phyloP scores from a whole-genome alignment of 192 early-diverging fungal species.

The Rhizoclosmatium sp. region DNA sequence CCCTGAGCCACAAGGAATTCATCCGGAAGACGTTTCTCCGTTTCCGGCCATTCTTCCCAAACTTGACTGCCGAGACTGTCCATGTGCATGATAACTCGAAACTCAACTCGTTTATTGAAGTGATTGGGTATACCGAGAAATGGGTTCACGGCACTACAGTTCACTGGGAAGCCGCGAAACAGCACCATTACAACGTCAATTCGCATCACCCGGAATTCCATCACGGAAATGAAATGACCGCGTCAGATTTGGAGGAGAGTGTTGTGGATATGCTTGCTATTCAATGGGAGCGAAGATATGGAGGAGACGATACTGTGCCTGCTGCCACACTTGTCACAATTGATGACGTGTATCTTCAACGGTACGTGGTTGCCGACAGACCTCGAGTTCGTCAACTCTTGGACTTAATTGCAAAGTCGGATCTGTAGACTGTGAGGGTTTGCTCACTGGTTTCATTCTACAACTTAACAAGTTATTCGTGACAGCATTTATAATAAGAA shows the following conservation, averaged over 20 bases:
- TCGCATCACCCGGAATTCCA: constrained; percentile 5
- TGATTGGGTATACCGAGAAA: not conserved
- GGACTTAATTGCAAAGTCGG: not conserved
- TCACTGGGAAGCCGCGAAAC: not conserved
- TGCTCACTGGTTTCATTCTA: not conserved
- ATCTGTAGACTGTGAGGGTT: not conserved
- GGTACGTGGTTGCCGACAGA: not conserved
- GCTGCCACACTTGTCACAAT: not conserved
- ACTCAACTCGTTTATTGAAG: not conserved
- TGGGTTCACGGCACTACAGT: not conserved
- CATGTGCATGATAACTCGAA: not conserved
- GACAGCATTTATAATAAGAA: too few species aligned
- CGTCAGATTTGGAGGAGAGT: constrained; percentile 12
- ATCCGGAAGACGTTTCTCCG: not conserved
- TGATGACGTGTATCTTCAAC: not conserved
- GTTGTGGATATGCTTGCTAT: constrained; percentile 12
- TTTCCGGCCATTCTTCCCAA: not conserved
- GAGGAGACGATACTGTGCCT: not conserved
- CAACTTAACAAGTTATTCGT: too few species aligned
- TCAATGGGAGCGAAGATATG: not conserved
- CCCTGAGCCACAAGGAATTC: constrained; percentile 8
- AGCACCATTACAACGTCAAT: not conserved
- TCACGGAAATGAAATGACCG: not conserved
- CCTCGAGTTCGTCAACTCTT: not conserved
- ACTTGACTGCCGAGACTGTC: not conserved